Evolutionary conservation across 2,329 filamentous ascomycete genomes (phyloP), one percentile per base, ranked within the genome.

Genomic region (Fusarium sp.): DNA sequence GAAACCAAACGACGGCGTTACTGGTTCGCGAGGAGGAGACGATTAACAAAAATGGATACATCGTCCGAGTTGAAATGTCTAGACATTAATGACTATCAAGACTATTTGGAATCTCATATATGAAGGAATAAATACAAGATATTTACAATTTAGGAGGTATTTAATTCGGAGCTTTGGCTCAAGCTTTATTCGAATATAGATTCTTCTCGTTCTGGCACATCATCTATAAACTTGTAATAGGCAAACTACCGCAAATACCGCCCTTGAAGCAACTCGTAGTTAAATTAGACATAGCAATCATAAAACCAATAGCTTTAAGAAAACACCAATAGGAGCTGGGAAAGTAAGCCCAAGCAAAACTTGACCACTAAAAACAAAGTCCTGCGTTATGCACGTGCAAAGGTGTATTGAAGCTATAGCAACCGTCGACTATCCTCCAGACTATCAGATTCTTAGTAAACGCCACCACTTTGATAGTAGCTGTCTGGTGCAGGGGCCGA

Each of bases 401-500:
- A 42, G 33, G 50, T 54, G 33, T 67, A 67, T 67, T 67, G 42
- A 63, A 49, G 42, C 30, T 67, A 45, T 55, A 62, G 37, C 23
- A 54, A 56, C 41, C 27, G 20, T 50, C 27, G 48, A 55, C 33
- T 41, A 37, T 61, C 63, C 32, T 37, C 41, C 9, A 38, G n/a
- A 12, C 48, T n/a, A 41, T n/a, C 55, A 23, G 17, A 13, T 44
- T 32, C 35, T 59, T 72, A 79, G 48, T 81, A 82, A 41, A 79
- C 79, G 11, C 79, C 80, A 5, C 76, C 77, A 71, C 86, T 84
- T 52, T 87, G 81, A 75, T 90, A 90, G 74, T 88, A 90, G 76
- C 89, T 88, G 53, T 83, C 84, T 27, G 86, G 85, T 15, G 83
- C 83, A 7, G 87, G 86, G 7, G 84, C 86, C 64, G 84, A 87